These are phyloP conservation scores for Penicillium glabrum DNA, from an alignment of 2,329 filamentous ascomycete species.

Conservation along the genomic window DNA sequence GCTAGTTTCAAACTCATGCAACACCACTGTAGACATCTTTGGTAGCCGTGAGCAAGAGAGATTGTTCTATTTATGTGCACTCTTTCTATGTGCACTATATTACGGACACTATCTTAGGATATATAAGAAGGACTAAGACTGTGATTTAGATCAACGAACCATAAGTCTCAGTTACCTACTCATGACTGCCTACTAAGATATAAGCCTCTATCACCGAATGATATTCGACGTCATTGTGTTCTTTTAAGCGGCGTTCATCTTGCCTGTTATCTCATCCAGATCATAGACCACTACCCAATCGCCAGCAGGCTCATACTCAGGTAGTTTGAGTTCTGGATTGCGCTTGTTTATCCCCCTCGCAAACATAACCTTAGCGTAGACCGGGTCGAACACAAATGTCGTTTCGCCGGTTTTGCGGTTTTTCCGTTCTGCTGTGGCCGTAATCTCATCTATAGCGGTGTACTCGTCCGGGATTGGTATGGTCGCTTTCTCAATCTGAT, in stretches of 20 bases:
- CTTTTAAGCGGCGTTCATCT: not conserved
- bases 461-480: slow-evolving; percentile 1
- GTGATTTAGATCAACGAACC: not conserved
- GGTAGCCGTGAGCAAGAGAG: too few relatives aligned
- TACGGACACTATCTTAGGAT: not conserved
- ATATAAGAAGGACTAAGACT: not conserved
- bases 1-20: too few relatives aligned
- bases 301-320: not conserved
- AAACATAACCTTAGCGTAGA: slow-evolving; percentile 11
- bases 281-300: not conserved
- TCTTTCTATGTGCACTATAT: not conserved
- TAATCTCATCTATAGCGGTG: slow-evolving; percentile 11
- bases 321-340: slow-evolving; percentile 11
- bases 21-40: too few relatives aligned
- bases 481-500: slow-evolving; percentile 9
- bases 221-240: too few relatives aligned
- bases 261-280: slow-evolving; percentile 1
- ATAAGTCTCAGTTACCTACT: not conserved
- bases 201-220: not conserved
- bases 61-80: not conserved
- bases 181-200: not conserved
- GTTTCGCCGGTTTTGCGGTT: slow-evolving; percentile 9
- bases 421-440: slow-evolving; percentile 10
- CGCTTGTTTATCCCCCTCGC: slow-evolving; percentile 9
- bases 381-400: slow-evolving; percentile 12